Evolutionary conservation across 345 rosid genomes (phyloP).

Genomic region (Eutrema japonicum): DNA sequence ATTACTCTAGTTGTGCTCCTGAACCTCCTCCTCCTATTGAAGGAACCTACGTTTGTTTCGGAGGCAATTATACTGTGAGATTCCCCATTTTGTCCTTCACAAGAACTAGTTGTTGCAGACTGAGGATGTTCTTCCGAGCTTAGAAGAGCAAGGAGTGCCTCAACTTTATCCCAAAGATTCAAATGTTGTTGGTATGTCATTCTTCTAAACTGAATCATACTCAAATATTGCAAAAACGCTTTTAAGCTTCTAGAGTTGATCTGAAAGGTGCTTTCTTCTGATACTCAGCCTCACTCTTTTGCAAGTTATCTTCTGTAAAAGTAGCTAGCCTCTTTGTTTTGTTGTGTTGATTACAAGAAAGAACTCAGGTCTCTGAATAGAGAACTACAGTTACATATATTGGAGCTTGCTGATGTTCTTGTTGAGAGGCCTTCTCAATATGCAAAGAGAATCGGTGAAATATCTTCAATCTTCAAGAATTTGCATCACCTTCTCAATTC

Average conservation of each 20-base stretch:
- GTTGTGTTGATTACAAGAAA: slow-evolving; percentile 75
- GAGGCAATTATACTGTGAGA: slow-evolving; percentile 74
- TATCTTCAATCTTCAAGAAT: slow-evolving; percentile 89
- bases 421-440: slow-evolving; percentile 97
- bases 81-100: background rate
- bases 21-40: slow-evolving; percentile 79
- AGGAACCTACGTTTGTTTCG: slow-evolving; percentile 79
- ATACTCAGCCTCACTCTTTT: background rate
- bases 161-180: slow-evolving; percentile 76
- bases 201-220: slow-evolving; percentile 2
- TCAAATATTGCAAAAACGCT: background rate
- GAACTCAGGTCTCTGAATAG: slow-evolving; percentile 77
- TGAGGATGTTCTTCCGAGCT: slow-evolving; percentile 83
- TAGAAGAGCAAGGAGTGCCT: slow-evolving; percentile 86
- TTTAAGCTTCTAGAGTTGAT: background rate
- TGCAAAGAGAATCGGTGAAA: slow-evolving; percentile 90
- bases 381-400: slow-evolving; percentile 84
- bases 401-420: slow-evolving; percentile 94
- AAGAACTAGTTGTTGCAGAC: no score
- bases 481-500: slow-evolving; percentile 97
- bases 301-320: slow-evolving; percentile 8
- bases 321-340: background rate
- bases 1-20: slow-evolving; percentile 73
- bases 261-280: background rate
- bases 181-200: slow-evolving; percentile 62